These are phyloP conservation scores for Penicillium hordei DNA, from an alignment of 2,329 filamentous ascomycete species.

Conservation along the genomic window DNA sequence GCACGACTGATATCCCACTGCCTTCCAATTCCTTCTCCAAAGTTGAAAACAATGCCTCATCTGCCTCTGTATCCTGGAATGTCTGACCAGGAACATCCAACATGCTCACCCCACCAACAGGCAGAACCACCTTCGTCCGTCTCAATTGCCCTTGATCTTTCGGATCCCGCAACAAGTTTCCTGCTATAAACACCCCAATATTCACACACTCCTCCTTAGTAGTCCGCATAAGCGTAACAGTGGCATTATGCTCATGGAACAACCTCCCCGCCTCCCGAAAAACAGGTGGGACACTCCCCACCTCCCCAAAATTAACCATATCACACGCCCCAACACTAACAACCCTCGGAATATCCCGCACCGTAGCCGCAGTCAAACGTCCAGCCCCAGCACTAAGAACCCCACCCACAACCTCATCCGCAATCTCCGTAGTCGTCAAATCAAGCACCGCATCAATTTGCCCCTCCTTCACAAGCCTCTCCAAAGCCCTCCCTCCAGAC, in stretches of 20 bases:
- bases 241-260: constrained; percentile 65
- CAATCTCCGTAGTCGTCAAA: constrained; percentile 69
- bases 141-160: constrained; percentile 30
- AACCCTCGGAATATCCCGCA: constrained; percentile 58
- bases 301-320: constrained; percentile 65
- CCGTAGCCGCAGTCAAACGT: constrained; percentile 59
- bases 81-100: constrained; percentile 55
- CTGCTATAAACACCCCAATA: constrained; percentile 58
- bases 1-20: constrained; percentile 51
- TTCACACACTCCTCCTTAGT: constrained; percentile 55
- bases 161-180: constrained; percentile 49
- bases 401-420: constrained; percentile 63
- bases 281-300: constrained; percentile 51
- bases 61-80: constrained; percentile 54
- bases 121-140: constrained; percentile 53
- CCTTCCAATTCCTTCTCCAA: constrained; percentile 52
- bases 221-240: constrained; percentile 66
- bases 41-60: constrained; percentile 48
- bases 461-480: constrained; percentile 58
- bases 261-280: constrained; percentile 23
- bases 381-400: constrained; percentile 59
- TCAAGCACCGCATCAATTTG: constrained; percentile 67
- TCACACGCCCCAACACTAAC: constrained; percentile 58
- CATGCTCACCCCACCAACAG: constrained; percentile 61
- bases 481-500: constrained; percentile 67